These are phyloP conservation scores for Ambrosia artemisiifolia DNA, from an alignment of 129 eudicot species.

Conservation along the genomic window DNA sequence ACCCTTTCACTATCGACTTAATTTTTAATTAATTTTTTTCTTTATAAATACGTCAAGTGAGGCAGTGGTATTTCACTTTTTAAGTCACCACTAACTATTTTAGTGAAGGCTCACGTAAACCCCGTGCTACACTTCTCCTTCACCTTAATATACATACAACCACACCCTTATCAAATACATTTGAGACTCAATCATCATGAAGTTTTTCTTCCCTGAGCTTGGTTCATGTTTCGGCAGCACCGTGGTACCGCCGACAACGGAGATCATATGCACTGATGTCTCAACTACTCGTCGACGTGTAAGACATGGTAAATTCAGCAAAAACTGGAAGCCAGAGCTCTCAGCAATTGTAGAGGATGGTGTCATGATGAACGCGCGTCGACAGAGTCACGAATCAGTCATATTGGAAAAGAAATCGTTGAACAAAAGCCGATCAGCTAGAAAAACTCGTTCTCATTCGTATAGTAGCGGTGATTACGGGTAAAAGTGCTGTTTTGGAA, in stretches of 20 bases:
- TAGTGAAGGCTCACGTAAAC: constrained; percentile 16
- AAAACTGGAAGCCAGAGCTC: constrained; percentile 58
- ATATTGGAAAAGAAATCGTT: constrained; percentile 34
- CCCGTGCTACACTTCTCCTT: constrained; percentile 5
- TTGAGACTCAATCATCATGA: constrained; percentile 29
- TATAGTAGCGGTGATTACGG: constrained; percentile 34
- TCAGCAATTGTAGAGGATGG: constrained; percentile 48
- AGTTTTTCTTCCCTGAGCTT: constrained; percentile 47
- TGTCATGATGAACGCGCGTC: constrained; percentile 23
- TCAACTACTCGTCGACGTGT: constrained; percentile 28
- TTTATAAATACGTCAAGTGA: constrained; percentile 21
- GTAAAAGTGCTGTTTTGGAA: constrained; percentile 9
- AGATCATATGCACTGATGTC: constrained; percentile 23
- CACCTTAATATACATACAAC: background rate
- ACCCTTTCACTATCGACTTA: background rate
- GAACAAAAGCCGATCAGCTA: constrained; percentile 33
- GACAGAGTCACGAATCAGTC: constrained; percentile 10
- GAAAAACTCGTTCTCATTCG: constrained; percentile 29
- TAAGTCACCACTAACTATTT: constrained; percentile 12
- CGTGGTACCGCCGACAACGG: constrained; percentile 26
- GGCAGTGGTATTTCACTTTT: constrained; percentile 22
- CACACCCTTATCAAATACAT: background rate
- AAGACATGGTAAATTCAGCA: constrained; percentile 7
- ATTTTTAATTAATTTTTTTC: background rate
- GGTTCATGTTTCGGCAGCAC: constrained; percentile 45